A percentile compares a stretch with the other conserved stretches of the same genome.
These are phyloP conservation scores for Chrysophaeum taylorii DNA, from an alignment of 352 stramenopile genomes.

Conservation along the genomic window DNA sequence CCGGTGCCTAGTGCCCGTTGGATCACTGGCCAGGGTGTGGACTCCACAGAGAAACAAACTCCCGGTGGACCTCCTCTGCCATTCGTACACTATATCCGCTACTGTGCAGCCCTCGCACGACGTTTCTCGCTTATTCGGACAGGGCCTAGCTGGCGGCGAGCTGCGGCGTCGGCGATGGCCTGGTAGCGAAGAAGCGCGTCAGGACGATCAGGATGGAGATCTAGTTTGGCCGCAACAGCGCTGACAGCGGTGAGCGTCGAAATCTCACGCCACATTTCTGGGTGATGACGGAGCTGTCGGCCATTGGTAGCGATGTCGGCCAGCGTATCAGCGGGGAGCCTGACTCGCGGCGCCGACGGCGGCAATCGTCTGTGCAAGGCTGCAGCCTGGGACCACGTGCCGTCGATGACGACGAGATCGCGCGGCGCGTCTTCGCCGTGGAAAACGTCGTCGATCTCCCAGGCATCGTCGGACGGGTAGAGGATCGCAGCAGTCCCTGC, in stretches of 20 bases:
- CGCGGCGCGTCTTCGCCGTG: not conserved
- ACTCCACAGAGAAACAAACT: no score
- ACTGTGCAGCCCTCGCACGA: no score
- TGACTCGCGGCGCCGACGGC: not conserved
- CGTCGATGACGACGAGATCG: not conserved
- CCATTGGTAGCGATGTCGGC: not conserved
- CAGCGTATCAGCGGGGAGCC: not conserved
- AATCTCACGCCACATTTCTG: not conserved
- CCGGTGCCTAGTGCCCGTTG: no score
- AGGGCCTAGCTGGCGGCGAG: not conserved
- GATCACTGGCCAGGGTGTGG: no score
- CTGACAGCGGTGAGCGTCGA: not conserved
- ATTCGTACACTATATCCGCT: no score
- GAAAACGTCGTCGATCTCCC: not conserved
- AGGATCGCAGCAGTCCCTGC: not conserved
- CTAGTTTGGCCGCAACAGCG: not conserved
- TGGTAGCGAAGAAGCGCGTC: not conserved
- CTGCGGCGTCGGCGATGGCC: slow-evolving; percentile 1
- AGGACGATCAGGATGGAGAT: not conserved
- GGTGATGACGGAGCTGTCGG: not conserved
- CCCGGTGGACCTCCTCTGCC: no score
- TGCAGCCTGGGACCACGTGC: not conserved
- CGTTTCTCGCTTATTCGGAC: no score
- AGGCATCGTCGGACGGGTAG: not conserved
- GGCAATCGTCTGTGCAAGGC: not conserved